These are phyloP conservation scores for Heimioporus sp. DNA, from an alignment of 768 basidiomycete genomes.

Conservation along the genomic window DNA sequence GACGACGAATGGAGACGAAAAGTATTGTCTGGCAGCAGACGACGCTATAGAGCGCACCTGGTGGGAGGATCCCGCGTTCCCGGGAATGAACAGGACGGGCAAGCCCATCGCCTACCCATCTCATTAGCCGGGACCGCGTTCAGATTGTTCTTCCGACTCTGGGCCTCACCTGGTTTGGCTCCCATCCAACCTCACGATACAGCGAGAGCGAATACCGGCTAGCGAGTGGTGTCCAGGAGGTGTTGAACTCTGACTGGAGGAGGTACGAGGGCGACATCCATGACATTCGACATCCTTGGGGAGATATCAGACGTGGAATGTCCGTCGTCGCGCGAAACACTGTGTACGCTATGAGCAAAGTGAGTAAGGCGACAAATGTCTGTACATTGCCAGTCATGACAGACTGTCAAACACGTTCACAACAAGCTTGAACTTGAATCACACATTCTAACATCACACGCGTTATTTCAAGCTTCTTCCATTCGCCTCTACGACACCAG, in stretches of 20 bases:
- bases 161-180: slow-evolving; percentile 51
- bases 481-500: slow-evolving; percentile 32
- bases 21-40: slow-evolving; percentile 82
- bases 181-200: slow-evolving; percentile 89
- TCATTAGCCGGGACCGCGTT: background rate
- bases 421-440: no score
- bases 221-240: slow-evolving; percentile 68
- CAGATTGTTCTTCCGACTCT: slow-evolving; percentile 2
- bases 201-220: slow-evolving; percentile 81
- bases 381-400: slow-evolving; percentile 13
- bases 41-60: slow-evolving; percentile 96
- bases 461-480: slow-evolving; percentile 30
- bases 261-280: slow-evolving; percentile 94
- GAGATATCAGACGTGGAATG: slow-evolving; percentile 56
- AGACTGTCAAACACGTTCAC: background rate
- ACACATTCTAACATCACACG: background rate
- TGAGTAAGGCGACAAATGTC: slow-evolving; percentile 30
- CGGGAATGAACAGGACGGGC: slow-evolving; percentile 96
- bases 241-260: slow-evolving; percentile 63
- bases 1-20: slow-evolving; percentile 53
- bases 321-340: slow-evolving; percentile 46
- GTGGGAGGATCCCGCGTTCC: slow-evolving; percentile 92
- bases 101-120: slow-evolving; percentile 42
- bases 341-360: slow-evolving; percentile 35
- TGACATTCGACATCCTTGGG: slow-evolving; percentile 94